Base-by-base conservation (phyloP, 352 stramenopile genomes). In the Globisporangium lucens region DNA sequence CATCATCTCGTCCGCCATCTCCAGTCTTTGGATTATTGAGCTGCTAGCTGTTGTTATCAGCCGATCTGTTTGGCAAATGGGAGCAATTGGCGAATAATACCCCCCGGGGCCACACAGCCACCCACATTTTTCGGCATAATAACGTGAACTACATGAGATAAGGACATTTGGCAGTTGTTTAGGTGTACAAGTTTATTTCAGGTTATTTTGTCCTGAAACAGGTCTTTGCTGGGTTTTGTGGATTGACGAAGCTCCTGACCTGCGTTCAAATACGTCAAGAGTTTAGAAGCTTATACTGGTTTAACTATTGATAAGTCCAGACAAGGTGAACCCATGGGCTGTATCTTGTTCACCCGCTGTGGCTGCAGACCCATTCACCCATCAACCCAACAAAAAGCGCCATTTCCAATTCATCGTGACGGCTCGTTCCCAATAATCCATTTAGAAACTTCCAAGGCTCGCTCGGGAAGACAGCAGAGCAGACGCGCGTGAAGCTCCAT, bases 401-500 rank as follows among this genome's bases (percentile, higher is more conserved):
- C 43, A 51, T 59, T 59, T 24, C 53, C 15, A 27, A 27, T 58
- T 58, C 53, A 41, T 59, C 29, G 53, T 59, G 53, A 27, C 53
- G 29, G 53, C 53, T 59, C 53, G 53, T 59, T 59, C 35, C 27
- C 53, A 43, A 59, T 59, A 43, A 59, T 59, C 53, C 53, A 59
- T n/a, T 27, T 36, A 35, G 15, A 57, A 36, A 24, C 10, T 4
- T 8, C 10, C 24, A 36, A 8, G 9, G 35, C 35, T 38, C 35
- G 9, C 35, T 12, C 8, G 7, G 35, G 35, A 41, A 41, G 35
- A 33, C 30, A 33, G 30, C 30, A 33, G 30, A 33, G 30, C 30
- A 33, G 30, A 33, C 30, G 30, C 30, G 38, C 38, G 41, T 15
- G 43, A 24, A 51, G 17, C 43, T 24, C 17, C 20, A 51, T 51